phyloP scores from a whole-genome alignment of 768 basidiomycete species.

The Pleurotus tuoliensis region DNA sequence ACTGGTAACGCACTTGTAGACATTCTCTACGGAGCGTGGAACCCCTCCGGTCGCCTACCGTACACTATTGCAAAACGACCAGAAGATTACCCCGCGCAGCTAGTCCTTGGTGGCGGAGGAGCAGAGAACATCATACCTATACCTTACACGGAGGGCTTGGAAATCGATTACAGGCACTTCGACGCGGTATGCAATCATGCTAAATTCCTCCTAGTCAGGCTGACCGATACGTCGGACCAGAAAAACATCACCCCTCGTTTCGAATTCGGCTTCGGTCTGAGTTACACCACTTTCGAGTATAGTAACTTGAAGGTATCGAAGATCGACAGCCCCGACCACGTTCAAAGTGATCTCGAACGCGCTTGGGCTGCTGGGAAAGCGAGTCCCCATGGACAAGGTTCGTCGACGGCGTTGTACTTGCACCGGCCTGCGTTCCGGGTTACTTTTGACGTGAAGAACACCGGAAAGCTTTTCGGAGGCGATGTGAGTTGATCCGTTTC shows the following conservation, averaged over 20 bases:
- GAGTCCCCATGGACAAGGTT: constrained; percentile 51
- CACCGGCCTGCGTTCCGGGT: constrained; percentile 63
- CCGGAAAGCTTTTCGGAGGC: constrained; percentile 55
- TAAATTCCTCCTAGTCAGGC: background rate
- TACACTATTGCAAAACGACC: constrained; percentile 68
- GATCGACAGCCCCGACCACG: constrained; percentile 33
- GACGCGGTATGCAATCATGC: constrained; percentile 48
- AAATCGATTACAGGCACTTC: constrained; percentile 73
- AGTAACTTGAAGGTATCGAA: constrained; percentile 47
- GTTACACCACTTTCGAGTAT: constrained; percentile 81
- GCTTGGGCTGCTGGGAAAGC: constrained; percentile 61
- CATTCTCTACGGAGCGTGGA: constrained; percentile 65
- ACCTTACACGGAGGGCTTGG: constrained; percentile 58
- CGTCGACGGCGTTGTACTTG: constrained; percentile 62
- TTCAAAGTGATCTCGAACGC: constrained; percentile 31
- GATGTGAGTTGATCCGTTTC: constrained; percentile 42
- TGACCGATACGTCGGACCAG: constrained; percentile 21
- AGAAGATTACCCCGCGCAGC: constrained; percentile 55
- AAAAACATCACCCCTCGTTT: constrained; percentile 74
- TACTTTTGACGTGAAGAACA: constrained; percentile 64
- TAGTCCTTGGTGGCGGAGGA: constrained; percentile 31
- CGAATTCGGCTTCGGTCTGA: constrained; percentile 88
- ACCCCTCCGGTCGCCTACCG: constrained; percentile 65
- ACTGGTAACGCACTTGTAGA: constrained; percentile 68
- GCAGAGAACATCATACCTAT: constrained; percentile 41